Percentiles rank a stretch among this genome's conserved stretches.
Conservation (phyloP, 257 asterid genomes). For the Fraxinus americana region DNA sequence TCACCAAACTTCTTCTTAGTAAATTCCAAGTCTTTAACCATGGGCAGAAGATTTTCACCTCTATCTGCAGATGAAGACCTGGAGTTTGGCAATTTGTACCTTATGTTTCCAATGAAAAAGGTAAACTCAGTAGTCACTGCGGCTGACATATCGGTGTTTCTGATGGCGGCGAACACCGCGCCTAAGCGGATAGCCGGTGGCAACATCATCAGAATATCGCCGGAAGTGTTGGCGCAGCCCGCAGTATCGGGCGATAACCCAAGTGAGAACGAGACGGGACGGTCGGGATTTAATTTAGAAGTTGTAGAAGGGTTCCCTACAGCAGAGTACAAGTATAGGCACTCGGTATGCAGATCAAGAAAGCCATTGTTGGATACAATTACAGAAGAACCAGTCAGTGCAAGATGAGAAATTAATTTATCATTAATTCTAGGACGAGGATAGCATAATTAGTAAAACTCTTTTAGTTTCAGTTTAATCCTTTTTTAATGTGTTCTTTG, state of each 20-base stretch:
- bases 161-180: constrained; percentile 47
- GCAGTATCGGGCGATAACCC: not conserved
- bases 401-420: constrained; percentile 28
- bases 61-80: constrained; percentile 68
- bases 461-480: not conserved
- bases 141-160: constrained; percentile 56
- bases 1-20: constrained; percentile 52
- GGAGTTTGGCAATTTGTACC: constrained; percentile 54
- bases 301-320: constrained; percentile 19
- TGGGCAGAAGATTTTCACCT: constrained; percentile 59
- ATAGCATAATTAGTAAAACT: not conserved
- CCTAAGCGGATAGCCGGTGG: constrained; percentile 53
- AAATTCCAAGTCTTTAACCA: constrained; percentile 45
- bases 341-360: constrained; percentile 44
- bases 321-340: constrained; percentile 41
- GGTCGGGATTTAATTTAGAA: constrained; percentile 34
- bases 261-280: constrained; percentile 25
- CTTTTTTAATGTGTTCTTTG: constrained; percentile 4
- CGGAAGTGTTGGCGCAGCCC: constrained; percentile 30
- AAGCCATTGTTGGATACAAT: constrained; percentile 60
- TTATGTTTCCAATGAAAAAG: constrained; percentile 61
- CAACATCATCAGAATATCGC: constrained; percentile 34
- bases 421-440: not conserved
- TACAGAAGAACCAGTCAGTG: constrained; percentile 44
- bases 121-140: constrained; percentile 53